These are phyloP conservation scores for Paecilomyces niveus DNA, from an alignment of 2,329 filamentous ascomycete species.

Conservation along the genomic window DNA sequence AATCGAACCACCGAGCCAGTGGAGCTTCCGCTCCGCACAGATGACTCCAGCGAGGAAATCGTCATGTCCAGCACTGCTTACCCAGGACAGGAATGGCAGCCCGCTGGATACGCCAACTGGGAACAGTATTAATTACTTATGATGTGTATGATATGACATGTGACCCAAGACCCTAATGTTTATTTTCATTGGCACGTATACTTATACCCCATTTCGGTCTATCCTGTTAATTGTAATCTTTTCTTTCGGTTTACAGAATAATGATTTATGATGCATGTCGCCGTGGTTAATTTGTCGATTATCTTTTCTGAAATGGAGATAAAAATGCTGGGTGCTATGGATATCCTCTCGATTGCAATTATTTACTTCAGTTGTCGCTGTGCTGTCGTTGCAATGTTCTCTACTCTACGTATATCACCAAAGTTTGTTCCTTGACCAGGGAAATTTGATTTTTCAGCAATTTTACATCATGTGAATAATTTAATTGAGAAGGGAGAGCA, in stretches of 20 bases:
- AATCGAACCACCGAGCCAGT: slow-evolving; percentile 20
- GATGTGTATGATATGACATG: not conserved
- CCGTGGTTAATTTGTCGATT: no score
- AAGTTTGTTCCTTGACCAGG: not conserved
- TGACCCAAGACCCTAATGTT: not conserved
- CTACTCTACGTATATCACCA: not conserved
- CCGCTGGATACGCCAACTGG: slow-evolving; percentile 13
- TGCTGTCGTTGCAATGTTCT: not conserved
- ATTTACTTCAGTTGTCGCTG: not conserved
- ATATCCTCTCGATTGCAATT: not conserved
- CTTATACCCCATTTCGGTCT: not conserved
- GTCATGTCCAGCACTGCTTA: slow-evolving; percentile 44
- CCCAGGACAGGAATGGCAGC: slow-evolving; percentile 42
- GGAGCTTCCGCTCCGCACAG: slow-evolving; percentile 25
- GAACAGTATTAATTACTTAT: slow-evolving; percentile 6
- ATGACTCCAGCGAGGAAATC: slow-evolving; percentile 39
- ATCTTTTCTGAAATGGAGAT: no score
- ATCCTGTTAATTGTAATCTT: not conserved
- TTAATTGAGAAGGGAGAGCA: not conserved
- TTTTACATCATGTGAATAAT: not conserved
- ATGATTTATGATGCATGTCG: no score
- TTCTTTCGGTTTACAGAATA: not conserved
- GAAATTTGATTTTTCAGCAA: not conserved
- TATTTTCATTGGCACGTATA: not conserved
- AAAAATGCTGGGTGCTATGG: not conserved